phyloP scores from a whole-genome alignment of 192 early-diverging fungal genomes.

The Anaeromyces robustus region DNA sequence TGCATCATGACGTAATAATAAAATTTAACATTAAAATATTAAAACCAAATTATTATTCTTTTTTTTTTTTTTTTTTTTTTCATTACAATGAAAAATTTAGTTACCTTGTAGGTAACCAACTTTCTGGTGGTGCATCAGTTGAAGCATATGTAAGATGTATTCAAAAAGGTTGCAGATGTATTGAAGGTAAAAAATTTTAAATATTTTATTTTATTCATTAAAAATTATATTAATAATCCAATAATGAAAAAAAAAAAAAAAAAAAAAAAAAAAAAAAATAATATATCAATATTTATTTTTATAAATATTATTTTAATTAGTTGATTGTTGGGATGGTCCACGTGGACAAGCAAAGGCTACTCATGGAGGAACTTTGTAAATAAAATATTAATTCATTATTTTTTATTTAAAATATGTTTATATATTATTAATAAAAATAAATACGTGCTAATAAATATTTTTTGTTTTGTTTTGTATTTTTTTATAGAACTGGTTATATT shows the following conservation, averaged over 20 bases:
- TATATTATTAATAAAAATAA: not conserved
- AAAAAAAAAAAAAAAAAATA: too few relatives aligned
- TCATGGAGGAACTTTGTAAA: slow-evolving; percentile 67
- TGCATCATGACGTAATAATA: too few relatives aligned
- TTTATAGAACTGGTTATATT: slow-evolving; percentile 50
- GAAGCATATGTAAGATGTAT: slow-evolving; percentile 79
- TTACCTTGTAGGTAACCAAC: slow-evolving; percentile 67
- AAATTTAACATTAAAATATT: not conserved
- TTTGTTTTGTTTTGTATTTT: too few relatives aligned
- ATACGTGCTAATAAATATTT: not conserved
- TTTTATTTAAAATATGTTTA: not conserved
- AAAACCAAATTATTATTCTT: too few relatives aligned
- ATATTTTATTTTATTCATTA: too few relatives aligned
- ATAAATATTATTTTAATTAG: slow-evolving; percentile 20
- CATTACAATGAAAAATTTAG: too few relatives aligned
- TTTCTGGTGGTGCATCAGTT: slow-evolving; percentile 58
- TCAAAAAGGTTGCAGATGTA: slow-evolving; percentile 70
- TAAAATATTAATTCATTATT: not conserved
- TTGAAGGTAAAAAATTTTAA: slow-evolving; percentile 39
- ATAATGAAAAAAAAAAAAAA: too few relatives aligned
- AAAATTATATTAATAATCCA: too few relatives aligned
- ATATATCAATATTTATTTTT: slow-evolving; percentile 3
- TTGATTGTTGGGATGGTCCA: slow-evolving; percentile 82
- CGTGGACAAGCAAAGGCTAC: slow-evolving; percentile 61
- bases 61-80: too few relatives aligned